A percentile compares a stretch with the other conserved stretches of the same genome.
Conservation (phyloP, 805 yeast genomes). For the Pichia pseudocactophila region DNA sequence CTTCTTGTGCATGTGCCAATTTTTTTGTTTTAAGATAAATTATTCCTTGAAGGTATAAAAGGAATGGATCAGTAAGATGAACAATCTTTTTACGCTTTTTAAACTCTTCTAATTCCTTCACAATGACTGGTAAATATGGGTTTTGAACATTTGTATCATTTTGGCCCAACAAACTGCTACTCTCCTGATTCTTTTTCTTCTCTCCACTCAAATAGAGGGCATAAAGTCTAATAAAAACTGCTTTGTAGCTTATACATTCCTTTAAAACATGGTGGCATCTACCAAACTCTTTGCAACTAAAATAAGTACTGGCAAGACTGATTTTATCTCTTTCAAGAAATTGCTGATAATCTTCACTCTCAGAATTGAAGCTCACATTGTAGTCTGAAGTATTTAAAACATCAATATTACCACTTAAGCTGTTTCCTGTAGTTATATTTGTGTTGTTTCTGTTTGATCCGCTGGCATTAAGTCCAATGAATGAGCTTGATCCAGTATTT, state of each 20-base stretch:
- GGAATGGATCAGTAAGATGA: conserved; percentile 40
- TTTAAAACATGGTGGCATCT: conserved; percentile 57
- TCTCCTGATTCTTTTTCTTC: conserved; percentile 58
- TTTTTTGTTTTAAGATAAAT: conserved; percentile 56
- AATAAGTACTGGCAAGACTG: conserved; percentile 59
- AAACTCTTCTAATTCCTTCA: conserved; percentile 36
- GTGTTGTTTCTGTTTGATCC: background rate
- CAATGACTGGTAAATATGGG: conserved; percentile 24
- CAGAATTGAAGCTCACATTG: conserved; percentile 13
- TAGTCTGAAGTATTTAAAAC: background rate
- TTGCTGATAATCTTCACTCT: conserved; percentile 23
- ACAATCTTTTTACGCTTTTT: conserved; percentile 8
- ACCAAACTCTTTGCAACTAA: conserved; percentile 78
- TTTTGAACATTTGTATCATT: conserved; percentile 28
- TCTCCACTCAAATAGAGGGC: conserved; percentile 71
- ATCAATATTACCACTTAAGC: background rate
- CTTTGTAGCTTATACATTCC: conserved; percentile 41
- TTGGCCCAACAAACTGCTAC: conserved; percentile 54
- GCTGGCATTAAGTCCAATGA: background rate
- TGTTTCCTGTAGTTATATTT: background rate
- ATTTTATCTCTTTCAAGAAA: conserved; percentile 37
- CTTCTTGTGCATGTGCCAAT: conserved; percentile 48
- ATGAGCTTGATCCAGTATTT: background rate
- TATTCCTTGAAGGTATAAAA: conserved; percentile 66
- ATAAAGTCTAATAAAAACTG: conserved; percentile 58